Evolutionary conservation across 495 filamentous ascomycete genomes (phyloP).

Genomic region (Penicillium bialowiezense): DNA sequence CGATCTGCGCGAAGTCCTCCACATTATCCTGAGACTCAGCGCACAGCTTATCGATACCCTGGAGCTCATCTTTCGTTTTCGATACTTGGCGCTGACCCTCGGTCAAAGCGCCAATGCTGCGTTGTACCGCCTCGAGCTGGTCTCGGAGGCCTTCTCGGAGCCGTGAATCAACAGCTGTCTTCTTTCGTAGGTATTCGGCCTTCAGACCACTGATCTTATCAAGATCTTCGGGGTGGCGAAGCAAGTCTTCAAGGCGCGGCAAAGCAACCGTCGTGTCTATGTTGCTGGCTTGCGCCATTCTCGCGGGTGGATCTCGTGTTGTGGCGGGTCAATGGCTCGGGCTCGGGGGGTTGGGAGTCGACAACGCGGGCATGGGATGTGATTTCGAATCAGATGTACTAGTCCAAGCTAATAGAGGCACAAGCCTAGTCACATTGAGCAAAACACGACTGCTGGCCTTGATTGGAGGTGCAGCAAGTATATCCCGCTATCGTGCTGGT

Average conservation of each 20-base stretch:
- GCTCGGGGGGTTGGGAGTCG: constrained; percentile 6
- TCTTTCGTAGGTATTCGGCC: constrained; percentile 92
- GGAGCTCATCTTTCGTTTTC: constrained; percentile 93
- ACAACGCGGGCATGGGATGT: background rate
- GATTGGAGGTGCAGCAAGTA: background rate
- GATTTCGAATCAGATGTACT: background rate
- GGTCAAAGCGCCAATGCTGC: constrained; percentile 78
- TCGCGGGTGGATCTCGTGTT: constrained; percentile 2
- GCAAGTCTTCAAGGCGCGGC: constrained; percentile 48
- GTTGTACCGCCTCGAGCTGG: constrained; percentile 88
- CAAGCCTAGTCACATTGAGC: constrained; percentile 4
- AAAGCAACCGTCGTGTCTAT: constrained; percentile 43
- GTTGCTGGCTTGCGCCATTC: constrained; percentile 39
- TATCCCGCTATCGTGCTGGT: constrained; percentile 7
- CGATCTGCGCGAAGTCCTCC: constrained; percentile 94
- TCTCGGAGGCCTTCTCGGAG: constrained; percentile 82
- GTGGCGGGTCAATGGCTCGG: constrained; percentile 9
- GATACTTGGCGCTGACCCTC: constrained; percentile 86
- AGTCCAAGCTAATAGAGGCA: background rate
- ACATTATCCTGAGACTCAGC: constrained; percentile 95
- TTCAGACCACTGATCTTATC: constrained; percentile 91
- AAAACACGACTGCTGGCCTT: background rate
- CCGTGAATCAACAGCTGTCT: constrained; percentile 82
- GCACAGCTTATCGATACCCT: constrained; percentile 96
- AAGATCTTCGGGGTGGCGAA: constrained; percentile 77